Base-by-base conservation (phyloP, 495 filamentous ascomycete genomes). In the Xylaria sp. region DNA sequence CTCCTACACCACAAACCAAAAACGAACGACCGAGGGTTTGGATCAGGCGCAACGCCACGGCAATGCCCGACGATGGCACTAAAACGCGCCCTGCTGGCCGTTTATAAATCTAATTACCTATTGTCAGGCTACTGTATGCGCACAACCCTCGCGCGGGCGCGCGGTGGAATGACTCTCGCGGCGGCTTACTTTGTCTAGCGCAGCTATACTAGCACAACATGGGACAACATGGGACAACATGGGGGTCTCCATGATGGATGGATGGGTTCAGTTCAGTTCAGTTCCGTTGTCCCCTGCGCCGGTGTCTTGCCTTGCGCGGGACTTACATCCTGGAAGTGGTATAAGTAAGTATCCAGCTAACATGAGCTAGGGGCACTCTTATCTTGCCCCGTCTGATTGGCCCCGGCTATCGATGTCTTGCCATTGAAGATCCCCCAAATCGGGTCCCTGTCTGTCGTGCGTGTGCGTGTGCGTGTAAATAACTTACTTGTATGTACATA, bases 301-400 rank as follows among this genome's bases (percentile, higher is more conserved):
- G 43, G 15, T 53, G 68, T 57, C 57, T 69, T 21, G 68, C 48
- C 57, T 69, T 21, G 68, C 48, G 59, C 41, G 68, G 68, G 68
- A 70, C 58, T 61, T 41, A n/a, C n/a, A n/a, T n/a, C n/a, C n/a
- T n/a, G n/a, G n/a, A n/a, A n/a, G n/a, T n/a, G n/a, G n/a, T n/a
- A n/a, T n/a, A n/a, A n/a, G n/a, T n/a, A n/a, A n/a, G 64, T 55
- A 67, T 52, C 52, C 19, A 26, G 40, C 59, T 62, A 70, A 63
- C 68, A 50, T n/a, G 43, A 17, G 15, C 29, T 41, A 41, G 29
- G 41, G 35, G 44, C 44, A 5, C 43, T 33, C 57, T 61, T 62
- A 59, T 69, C 59, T 62, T 24, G 44, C 68, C 46, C 14, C n/a
- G 19, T 31, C 46, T 70, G 68, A 63, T 63, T 62, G 68, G 68